Conservation (phyloP, 2,329 filamentous ascomycete genomes). For the Microsporum ferrugineum region DNA sequence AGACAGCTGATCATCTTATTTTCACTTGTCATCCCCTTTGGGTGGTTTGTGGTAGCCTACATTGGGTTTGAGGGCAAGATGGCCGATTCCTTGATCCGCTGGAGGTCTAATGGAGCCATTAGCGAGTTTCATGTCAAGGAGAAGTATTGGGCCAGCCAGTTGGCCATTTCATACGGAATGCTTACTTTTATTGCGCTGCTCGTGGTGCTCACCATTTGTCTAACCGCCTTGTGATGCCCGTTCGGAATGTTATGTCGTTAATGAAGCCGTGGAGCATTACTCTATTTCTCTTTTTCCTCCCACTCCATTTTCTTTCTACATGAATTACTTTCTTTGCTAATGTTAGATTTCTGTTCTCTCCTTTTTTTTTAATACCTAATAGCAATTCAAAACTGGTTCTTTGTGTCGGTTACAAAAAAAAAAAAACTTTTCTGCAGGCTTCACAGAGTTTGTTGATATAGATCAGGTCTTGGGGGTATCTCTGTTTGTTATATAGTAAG, state of each 20-base stretch:
- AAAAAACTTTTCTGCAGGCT: background rate
- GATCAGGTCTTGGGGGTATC: background rate
- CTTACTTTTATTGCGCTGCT: constrained; percentile 7
- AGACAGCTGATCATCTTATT: constrained; percentile 10
- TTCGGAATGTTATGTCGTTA: background rate
- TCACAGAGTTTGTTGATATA: background rate
- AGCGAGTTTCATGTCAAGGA: constrained; percentile 14
- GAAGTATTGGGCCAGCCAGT: constrained; percentile 9
- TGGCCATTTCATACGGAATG: constrained; percentile 3
- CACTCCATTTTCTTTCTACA: background rate
- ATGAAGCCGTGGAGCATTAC: background rate
- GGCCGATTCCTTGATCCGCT: constrained; percentile 9
- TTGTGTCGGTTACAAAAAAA: background rate
- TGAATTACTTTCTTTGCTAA: background rate
- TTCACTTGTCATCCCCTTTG: constrained; percentile 8
- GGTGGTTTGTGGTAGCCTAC: constrained; percentile 12
- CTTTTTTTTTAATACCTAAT: background rate
- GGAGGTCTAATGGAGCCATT: constrained; percentile 11
- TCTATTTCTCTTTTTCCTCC: background rate
- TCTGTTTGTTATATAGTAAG: background rate
- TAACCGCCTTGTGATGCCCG: background rate
- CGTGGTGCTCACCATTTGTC: constrained; percentile 7
- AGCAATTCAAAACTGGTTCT: background rate
- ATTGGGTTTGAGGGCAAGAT: constrained; percentile 10
- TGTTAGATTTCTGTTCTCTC: background rate